A percentile compares a stretch with the other conserved stretches of the same genome.
phyloP scores from a whole-genome alignment of 208 protist species.

The Perkinsela sp. region DNA sequence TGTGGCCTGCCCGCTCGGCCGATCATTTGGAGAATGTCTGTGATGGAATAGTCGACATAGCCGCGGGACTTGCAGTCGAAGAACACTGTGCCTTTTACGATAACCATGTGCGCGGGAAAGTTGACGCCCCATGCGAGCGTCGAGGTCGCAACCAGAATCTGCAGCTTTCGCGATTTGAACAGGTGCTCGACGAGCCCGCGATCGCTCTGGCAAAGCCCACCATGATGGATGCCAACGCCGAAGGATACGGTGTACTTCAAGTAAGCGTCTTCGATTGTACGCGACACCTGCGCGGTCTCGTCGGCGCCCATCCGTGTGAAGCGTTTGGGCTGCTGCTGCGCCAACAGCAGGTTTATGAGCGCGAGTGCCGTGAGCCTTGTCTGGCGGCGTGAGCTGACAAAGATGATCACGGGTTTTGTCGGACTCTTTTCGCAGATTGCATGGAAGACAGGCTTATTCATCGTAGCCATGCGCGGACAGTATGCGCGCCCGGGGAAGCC shows the following conservation, averaged over 20 bases:
- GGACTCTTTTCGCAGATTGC: constrained; percentile 77
- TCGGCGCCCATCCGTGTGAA: constrained; percentile 66
- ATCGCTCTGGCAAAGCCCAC: constrained; percentile 62
- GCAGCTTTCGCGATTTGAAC: constrained; percentile 73
- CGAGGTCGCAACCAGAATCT: constrained; percentile 89
- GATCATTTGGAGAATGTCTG: constrained; percentile 98
- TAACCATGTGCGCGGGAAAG: constrained; percentile 95
- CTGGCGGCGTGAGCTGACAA: constrained; percentile 92
- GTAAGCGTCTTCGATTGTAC: constrained; percentile 40
- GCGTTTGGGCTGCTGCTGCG: constrained; percentile 67
- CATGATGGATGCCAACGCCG: constrained; percentile 97
- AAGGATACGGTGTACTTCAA: constrained; percentile 82
- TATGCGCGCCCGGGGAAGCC: constrained; percentile 88
- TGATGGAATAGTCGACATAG: constrained; percentile 96
- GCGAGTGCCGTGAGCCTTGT: constrained; percentile 93
- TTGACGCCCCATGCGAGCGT: constrained; percentile 99
- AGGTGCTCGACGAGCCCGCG: constrained; percentile 68
- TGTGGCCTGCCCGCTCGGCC: constrained; percentile 89
- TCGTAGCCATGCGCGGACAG: constrained; percentile 93
- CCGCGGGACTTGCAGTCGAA: constrained; percentile 81
- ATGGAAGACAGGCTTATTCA: constrained; percentile 97
- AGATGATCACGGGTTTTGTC: constrained; percentile 88
- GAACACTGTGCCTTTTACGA: constrained; percentile 99
- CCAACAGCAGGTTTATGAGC: constrained; percentile 72
- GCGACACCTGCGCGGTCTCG: constrained; percentile 43